These are phyloP conservation scores for Trichoderma erinaceum DNA, from an alignment of 495 filamentous ascomycete species.

Conservation along the genomic window DNA sequence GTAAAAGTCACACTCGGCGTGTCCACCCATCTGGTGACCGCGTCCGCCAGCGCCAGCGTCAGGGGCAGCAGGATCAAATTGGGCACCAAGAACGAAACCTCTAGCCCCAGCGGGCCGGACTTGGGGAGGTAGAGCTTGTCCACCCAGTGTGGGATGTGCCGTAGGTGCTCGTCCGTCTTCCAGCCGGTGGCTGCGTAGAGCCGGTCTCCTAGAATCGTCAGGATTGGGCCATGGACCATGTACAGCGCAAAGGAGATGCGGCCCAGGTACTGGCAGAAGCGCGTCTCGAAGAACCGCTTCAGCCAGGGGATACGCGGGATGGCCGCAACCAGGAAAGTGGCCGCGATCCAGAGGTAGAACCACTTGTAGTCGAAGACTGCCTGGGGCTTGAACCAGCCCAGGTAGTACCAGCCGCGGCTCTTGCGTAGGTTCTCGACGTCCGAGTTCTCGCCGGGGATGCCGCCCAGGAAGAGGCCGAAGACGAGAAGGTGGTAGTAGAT, in stretches of 20 bases:
- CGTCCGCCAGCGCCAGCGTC: slow-evolving; percentile 52
- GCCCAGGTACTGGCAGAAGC: slow-evolving; percentile 57
- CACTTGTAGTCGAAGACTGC: slow-evolving; percentile 45
- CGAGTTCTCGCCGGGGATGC: slow-evolving; percentile 36
- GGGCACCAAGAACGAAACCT: slow-evolving; percentile 45
- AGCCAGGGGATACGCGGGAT: slow-evolving; percentile 39
- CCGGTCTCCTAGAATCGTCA: slow-evolving; percentile 38
- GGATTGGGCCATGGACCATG: slow-evolving; percentile 57
- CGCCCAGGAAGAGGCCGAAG: slow-evolving; percentile 38
- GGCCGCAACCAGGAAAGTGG: slow-evolving; percentile 47
- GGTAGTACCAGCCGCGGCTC: slow-evolving; percentile 40
- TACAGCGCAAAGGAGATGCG: slow-evolving; percentile 60
- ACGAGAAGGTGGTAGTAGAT: slow-evolving; percentile 43
- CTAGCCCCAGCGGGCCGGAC: slow-evolving; percentile 48
- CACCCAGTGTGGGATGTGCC: slow-evolving; percentile 39
- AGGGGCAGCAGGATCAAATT: slow-evolving; percentile 51
- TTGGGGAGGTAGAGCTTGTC: slow-evolving; percentile 41
- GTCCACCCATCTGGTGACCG: slow-evolving; percentile 50
- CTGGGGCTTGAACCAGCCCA: slow-evolving; percentile 44
- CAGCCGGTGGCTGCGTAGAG: slow-evolving; percentile 50
- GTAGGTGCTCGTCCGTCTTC: slow-evolving; percentile 29
- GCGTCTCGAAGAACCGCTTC: slow-evolving; percentile 51
- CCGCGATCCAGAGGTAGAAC: slow-evolving; percentile 47
- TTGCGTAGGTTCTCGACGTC: slow-evolving; percentile 30
- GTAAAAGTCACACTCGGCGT: slow-evolving; percentile 50